Conservation (phyloP, 768 basidiomycete species). For the Pleurotus platypus region DNA sequence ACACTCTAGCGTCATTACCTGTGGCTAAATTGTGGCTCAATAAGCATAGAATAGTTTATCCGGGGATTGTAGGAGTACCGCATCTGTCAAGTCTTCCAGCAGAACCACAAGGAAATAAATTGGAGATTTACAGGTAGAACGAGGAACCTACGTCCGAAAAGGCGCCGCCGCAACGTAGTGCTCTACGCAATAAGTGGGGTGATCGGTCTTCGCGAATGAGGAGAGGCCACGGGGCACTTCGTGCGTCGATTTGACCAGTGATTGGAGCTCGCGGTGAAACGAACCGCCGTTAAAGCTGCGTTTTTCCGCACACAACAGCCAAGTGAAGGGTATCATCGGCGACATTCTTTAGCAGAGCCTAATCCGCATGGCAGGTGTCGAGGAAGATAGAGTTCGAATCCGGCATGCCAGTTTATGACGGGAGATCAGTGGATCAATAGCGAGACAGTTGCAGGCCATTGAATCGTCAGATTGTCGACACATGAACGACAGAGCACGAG, state of each 20-base stretch:
- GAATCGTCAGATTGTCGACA: not conserved
- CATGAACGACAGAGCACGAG: not conserved
- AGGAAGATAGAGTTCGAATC: constrained; percentile 1
- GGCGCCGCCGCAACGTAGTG: not conserved
- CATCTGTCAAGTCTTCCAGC: not conserved
- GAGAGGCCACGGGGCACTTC: not conserved
- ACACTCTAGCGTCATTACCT: not conserved
- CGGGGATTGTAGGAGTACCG: not conserved
- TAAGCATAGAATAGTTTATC: not conserved
- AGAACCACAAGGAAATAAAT: not conserved
- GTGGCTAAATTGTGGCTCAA: not conserved
- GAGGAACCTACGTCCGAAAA: not conserved
- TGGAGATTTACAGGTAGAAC: constrained; percentile 1
- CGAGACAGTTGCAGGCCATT: not conserved
- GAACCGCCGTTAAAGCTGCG: constrained; percentile 7
- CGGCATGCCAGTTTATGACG: not conserved
- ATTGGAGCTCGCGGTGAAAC: not conserved
- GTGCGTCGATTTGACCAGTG: not conserved
- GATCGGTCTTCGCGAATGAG: constrained; percentile 1
- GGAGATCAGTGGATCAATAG: constrained; percentile 7
- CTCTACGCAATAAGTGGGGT: not conserved
- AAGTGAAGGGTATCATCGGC: not conserved
- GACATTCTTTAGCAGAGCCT: not conserved
- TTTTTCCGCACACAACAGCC: constrained; percentile 2
- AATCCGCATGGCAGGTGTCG: not conserved